A percentile compares a stretch with the other conserved stretches of the same genome.
Evolutionary conservation across 1,284 basidiomycete species (phyloP).

Genomic region (Phylloporus gajari): DNA sequence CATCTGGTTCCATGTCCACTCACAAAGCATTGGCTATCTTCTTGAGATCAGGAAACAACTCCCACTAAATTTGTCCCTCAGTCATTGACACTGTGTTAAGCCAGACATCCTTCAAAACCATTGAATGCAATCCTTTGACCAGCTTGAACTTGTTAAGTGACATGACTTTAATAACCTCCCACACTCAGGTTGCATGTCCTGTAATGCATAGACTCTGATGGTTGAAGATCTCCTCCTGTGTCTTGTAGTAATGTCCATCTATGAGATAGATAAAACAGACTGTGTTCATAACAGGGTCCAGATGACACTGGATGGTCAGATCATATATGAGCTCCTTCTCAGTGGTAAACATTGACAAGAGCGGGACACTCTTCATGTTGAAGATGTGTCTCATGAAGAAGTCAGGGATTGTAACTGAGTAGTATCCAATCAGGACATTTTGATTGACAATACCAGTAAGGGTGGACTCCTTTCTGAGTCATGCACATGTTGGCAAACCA

Average conservation of each 20-base stretch:
- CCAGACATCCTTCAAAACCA: slow-evolving; percentile 1
- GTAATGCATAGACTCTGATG: neutral
- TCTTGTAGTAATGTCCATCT: neutral
- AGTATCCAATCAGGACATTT: too few relatives aligned
- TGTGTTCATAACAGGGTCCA: neutral
- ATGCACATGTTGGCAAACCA: too few relatives aligned
- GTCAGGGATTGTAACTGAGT: too few relatives aligned
- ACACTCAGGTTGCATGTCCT: neutral
- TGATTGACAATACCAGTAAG: too few relatives aligned
- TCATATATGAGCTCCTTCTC: neutral
- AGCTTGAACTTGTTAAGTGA: neutral
- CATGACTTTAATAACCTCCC: neutral
- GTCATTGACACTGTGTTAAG: neutral
- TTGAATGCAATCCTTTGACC: neutral
- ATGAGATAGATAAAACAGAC: neutral
- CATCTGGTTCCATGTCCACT: neutral
- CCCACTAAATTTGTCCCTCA: neutral
- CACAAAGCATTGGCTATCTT: neutral
- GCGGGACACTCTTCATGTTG: too few relatives aligned
- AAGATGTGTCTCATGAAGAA: too few relatives aligned
- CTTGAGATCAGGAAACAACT: neutral
- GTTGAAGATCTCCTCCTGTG: neutral
- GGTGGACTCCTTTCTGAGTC: too few relatives aligned
- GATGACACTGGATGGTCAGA: neutral
- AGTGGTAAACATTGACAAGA: neutral